Evolutionary conservation across 306 rosid species (phyloP).

Genomic region (Psophocarpus tetragonolobus): DNA sequence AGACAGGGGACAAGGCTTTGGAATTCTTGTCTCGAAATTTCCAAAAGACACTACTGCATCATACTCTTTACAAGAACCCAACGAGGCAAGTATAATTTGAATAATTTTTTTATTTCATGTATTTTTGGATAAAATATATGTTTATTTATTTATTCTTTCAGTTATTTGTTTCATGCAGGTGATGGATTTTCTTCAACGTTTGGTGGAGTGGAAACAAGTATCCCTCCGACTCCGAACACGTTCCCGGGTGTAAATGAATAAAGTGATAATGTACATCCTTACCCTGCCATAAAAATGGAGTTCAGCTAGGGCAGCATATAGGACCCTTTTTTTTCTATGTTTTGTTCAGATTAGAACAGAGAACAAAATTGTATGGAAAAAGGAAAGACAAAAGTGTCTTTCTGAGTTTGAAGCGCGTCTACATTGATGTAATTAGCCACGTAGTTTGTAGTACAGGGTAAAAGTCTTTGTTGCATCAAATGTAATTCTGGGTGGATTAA

Average conservation of each 20-base stretch:
- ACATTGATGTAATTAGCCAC: conserved; percentile 44
- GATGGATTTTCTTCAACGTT: conserved; percentile 71
- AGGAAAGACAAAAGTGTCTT: conserved; percentile 53
- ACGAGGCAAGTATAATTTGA: conserved; percentile 65
- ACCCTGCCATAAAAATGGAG: conserved; percentile 37
- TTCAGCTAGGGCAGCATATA: conserved; percentile 44
- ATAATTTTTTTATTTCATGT: neutral
- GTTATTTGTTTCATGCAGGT: conserved; percentile 49
- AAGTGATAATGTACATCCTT: conserved; percentile 33
- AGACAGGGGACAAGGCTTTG: conserved; percentile 94
- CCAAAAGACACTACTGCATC: conserved; percentile 90
- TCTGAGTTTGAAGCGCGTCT: conserved; percentile 37
- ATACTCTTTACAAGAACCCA: conserved; percentile 86
- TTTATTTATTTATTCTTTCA: neutral
- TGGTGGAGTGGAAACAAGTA: conserved; percentile 65
- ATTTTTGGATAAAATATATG: neutral
- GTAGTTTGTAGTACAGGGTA: conserved; percentile 22
- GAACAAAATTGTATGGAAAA: conserved; percentile 38
- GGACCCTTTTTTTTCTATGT: conserved; percentile 30
- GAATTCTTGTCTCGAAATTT: conserved; percentile 84
- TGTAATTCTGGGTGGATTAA: conserved; percentile 32
- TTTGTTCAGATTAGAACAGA: conserved; percentile 33
- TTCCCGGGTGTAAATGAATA: conserved; percentile 46
- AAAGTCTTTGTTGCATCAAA: conserved; percentile 38
- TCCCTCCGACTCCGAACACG: conserved; percentile 41